Base-by-base conservation (phyloP, 2,329 filamentous ascomycete genomes). In the Aplosporella prunicola region DNA sequence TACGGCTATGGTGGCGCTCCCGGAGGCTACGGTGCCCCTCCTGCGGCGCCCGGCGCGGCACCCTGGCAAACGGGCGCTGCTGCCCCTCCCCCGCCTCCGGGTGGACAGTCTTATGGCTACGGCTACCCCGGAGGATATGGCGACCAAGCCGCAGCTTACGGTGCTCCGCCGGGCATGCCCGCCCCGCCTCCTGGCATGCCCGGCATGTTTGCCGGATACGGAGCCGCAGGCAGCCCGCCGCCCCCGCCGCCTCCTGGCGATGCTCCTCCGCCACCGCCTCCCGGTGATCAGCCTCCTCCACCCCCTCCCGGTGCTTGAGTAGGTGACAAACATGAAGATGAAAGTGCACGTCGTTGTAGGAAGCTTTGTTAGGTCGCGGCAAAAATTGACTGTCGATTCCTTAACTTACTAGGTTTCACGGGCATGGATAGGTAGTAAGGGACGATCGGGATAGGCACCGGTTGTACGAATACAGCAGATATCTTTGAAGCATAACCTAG, bases 191-290 rank as follows among this genome's bases (percentile, higher is more conserved):
- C 72, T 43, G 75, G 74, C 26, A 64, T 80, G 43, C 78, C 72
- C 52, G 73, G 76, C 31, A 66, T 84, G 41, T 78, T 82, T 50
- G 76, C 82, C 57, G 78, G 79, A 51, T 83, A 76, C 13, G 67
- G 72, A 25, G 64, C 63, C 45, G 66, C 58, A 42, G 61, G 60
- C 28, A 63, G 68, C 40, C 73, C 74, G 28, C 77, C 78, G 17
- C 74, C 77, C 1, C 73, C 76, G n/a, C 72, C 74, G 16, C 72
- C 74, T 43, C 70, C 68, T 38, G 67, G 68, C 46, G 76, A 76
- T 45, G 71, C 78, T 40, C 76, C 78, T 24, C 78, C 74, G 10
- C 67, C 71, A 45, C 63, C 63, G 34, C 39, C 64, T 26, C 67
- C 68, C 11, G 71, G 71, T 48, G 72, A 76, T 41, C 67, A 69